Conservation (phyloP, 768 basidiomycete genomes). For the Termitomyces sp. region DNA sequence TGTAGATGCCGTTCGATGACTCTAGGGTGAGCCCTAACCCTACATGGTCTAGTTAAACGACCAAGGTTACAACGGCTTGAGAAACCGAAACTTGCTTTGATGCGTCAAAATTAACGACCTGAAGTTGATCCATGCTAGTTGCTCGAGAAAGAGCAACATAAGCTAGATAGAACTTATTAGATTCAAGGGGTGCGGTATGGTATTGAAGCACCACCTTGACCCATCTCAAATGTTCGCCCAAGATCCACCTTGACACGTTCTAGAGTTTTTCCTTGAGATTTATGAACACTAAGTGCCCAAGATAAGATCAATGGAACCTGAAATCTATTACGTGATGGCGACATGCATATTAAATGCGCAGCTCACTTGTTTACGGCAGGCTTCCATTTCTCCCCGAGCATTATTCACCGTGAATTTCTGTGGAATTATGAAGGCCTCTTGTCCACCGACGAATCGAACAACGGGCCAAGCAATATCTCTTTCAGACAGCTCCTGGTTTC, state of each 20-base stretch:
- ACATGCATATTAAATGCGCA: not conserved
- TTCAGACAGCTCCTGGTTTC: constrained; percentile 9
- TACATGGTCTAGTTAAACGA: constrained; percentile 17
- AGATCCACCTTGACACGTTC: constrained; percentile 82
- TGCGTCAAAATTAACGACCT: constrained; percentile 60
- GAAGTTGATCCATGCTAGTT: constrained; percentile 56
- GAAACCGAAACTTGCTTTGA: constrained; percentile 38
- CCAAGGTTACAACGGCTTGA: not conserved
- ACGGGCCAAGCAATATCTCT: constrained; percentile 45
- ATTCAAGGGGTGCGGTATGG: not conserved
- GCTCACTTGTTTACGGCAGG: constrained; percentile 50
- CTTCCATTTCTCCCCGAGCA: constrained; percentile 53
- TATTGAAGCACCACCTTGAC: constrained; percentile 51
- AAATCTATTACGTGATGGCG: not conserved
- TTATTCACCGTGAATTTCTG: constrained; percentile 61
- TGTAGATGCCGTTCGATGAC: constrained; percentile 55
- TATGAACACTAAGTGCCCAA: constrained; percentile 87
- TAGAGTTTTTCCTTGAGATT: constrained; percentile 87
- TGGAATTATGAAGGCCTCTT: constrained; percentile 42
- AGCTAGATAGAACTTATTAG: constrained; percentile 27
- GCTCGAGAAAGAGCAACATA: constrained; percentile 75
- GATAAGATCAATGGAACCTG: constrained; percentile 75
- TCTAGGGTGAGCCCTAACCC: constrained; percentile 59
- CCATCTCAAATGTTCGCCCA: constrained; percentile 69
- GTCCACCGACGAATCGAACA: constrained; percentile 51